Percentiles rank a stretch among this genome's conserved stretches.
Evolutionary conservation across 2,329 filamentous ascomycete genomes (phyloP).

Genomic region (Coniochaeta prunicola): DNA sequence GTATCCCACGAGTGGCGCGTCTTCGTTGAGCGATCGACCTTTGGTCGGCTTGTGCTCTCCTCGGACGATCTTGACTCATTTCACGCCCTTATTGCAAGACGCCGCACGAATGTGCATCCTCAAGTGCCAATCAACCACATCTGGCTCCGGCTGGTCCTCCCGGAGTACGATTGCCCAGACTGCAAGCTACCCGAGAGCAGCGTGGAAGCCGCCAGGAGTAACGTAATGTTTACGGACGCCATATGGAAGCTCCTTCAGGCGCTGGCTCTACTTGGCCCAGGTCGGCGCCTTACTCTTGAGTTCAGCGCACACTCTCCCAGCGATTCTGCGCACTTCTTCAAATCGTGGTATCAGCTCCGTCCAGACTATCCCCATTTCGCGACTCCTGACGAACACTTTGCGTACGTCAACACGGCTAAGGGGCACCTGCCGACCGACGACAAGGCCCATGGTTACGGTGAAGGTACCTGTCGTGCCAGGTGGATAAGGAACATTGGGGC

Average conservation of each 20-base stretch:
- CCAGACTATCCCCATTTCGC: neutral
- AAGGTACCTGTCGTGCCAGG: neutral
- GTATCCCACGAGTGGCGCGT: slow-evolving; percentile 2
- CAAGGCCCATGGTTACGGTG: neutral
- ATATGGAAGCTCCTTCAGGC: slow-evolving; percentile 1
- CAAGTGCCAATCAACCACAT: neutral
- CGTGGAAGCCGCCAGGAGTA: neutral
- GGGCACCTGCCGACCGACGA: neutral
- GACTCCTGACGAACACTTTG: neutral
- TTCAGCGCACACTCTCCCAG: slow-evolving; percentile 1
- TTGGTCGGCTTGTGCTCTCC: neutral
- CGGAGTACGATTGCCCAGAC: neutral
- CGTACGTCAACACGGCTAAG: neutral
- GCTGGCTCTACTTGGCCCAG: neutral
- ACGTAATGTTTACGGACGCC: neutral
- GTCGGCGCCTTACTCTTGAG: slow-evolving; percentile 1
- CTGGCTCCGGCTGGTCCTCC: neutral
- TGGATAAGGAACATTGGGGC: neutral
- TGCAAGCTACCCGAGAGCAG: neutral
- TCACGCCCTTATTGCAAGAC: neutral
- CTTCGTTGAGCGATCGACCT: slow-evolving; percentile 1
- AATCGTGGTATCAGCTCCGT: slow-evolving; percentile 1
- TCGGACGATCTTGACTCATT: slow-evolving; percentile 1
- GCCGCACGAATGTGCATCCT: neutral
- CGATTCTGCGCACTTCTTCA: slow-evolving; percentile 2